These are phyloP conservation scores for Decorospora gaudefroyi DNA, from an alignment of 2,329 filamentous ascomycete species.

Conservation along the genomic window DNA sequence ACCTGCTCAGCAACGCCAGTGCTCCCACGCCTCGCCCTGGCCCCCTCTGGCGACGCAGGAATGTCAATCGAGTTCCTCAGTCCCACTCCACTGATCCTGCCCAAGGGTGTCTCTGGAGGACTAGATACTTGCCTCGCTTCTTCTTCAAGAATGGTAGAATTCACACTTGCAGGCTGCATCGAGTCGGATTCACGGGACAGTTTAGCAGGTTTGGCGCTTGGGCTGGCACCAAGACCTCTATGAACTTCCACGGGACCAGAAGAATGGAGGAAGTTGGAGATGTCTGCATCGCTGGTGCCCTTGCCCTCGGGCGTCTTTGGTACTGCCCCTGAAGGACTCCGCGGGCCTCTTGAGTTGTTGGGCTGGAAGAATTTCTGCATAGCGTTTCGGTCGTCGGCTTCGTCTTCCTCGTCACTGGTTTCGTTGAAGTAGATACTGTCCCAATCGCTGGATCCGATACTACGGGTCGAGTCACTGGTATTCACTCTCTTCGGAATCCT, in stretches of 20 bases:
- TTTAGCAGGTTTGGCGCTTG: constrained; percentile 21
- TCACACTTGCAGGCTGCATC: constrained; percentile 31
- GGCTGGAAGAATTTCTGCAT: constrained; percentile 46
- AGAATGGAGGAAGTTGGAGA: constrained; percentile 44
- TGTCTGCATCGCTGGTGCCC: constrained; percentile 49
- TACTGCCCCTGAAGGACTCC: constrained; percentile 19
- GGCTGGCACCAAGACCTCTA: constrained; percentile 46
- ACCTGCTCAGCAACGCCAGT: constrained; percentile 42
- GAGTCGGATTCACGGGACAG: constrained; percentile 36
- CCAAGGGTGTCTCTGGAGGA: constrained; percentile 29
- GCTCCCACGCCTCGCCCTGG: constrained; percentile 29
- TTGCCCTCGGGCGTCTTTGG: constrained; percentile 26
- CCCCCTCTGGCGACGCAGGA: constrained; percentile 22
- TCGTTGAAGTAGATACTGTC: constrained; percentile 56
- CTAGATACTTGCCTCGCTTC: constrained; percentile 22
- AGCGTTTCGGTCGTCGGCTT: constrained; percentile 47
- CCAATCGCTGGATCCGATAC: constrained; percentile 53
- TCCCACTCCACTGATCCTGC: constrained; percentile 35
- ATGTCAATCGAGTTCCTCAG: constrained; percentile 42
- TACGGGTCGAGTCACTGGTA: constrained; percentile 35
- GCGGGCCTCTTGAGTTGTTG: constrained; percentile 23
- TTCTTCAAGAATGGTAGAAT: constrained; percentile 18
- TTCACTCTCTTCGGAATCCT: constrained; percentile 28
- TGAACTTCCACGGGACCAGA: constrained; percentile 42
- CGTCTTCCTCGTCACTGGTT: constrained; percentile 54